Evolutionary conservation across 129 eudicot species (phyloP).

Genomic region (Smallanthus sonchifolius): DNA sequence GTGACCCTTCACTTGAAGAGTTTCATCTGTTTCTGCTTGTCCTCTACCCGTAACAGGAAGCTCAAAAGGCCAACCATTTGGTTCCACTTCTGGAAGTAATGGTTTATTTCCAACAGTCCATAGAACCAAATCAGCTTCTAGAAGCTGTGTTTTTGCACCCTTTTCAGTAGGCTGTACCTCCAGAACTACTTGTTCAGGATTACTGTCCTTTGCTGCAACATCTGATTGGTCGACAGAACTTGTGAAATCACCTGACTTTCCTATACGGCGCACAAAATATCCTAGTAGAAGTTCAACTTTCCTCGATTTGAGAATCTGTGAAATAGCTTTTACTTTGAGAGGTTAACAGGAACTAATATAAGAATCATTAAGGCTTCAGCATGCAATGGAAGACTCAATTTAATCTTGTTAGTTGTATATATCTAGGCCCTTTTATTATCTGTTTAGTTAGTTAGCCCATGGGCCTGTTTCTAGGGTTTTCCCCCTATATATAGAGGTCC

Average conservation of each 20-base stretch:
- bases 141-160: conserved; percentile 51
- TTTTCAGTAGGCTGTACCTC: conserved; percentile 82
- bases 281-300: conserved; percentile 76
- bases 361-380: background rate
- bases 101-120: conserved; percentile 96
- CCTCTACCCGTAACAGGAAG: conserved; percentile 91
- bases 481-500: no score
- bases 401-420: no score
- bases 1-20: conserved; percentile 95
- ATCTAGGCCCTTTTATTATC: no score
- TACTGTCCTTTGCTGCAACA: conserved; percentile 12
- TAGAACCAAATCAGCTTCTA: conserved; percentile 86
- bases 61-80: conserved; percentile 50
- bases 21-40: conserved; percentile 95
- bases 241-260: conserved; percentile 31
- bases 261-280: conserved; percentile 65
- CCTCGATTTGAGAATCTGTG: conserved; percentile 80
- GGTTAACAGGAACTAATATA: background rate
- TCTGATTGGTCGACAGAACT: conserved; percentile 27
- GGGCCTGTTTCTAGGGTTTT: no score
- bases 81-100: conserved; percentile 65
- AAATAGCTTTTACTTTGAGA: conserved; percentile 5
- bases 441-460: no score
- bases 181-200: conserved; percentile 44
- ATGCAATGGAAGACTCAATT: background rate